Evolutionary conservation across 768 basidiomycete genomes (phyloP).

Genomic region (Leccinum boreale): DNA sequence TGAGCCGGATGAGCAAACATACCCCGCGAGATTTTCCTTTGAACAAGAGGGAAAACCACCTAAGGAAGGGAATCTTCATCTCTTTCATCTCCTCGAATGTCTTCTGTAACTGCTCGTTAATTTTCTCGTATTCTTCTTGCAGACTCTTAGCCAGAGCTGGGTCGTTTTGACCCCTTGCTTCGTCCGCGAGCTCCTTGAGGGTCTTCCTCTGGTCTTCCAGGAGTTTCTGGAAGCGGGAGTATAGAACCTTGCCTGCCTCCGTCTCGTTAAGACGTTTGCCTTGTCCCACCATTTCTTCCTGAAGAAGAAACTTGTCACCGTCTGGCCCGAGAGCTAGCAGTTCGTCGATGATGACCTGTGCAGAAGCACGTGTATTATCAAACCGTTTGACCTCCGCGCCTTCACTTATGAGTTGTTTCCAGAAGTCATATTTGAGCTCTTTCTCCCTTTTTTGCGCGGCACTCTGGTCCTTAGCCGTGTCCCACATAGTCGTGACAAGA

Average conservation of each 20-base stretch:
- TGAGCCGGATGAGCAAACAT: neutral
- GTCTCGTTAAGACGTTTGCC: constrained; percentile 20
- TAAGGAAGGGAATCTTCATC: constrained; percentile 15
- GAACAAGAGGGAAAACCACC: constrained; percentile 10
- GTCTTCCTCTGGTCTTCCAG: constrained; percentile 15
- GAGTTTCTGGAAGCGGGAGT: constrained; percentile 15
- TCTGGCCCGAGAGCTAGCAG: neutral
- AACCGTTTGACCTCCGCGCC: constrained; percentile 5
- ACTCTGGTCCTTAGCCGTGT: constrained; percentile 12
- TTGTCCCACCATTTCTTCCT: constrained; percentile 18
- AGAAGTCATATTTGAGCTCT: constrained; percentile 29
- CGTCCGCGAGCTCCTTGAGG: constrained; percentile 16
- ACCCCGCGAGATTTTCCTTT: constrained; percentile 9
- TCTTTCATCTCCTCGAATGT: constrained; percentile 22
- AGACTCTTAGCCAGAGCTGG: constrained; percentile 9
- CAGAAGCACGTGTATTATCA: neutral
- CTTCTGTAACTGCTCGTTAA: constrained; percentile 5
- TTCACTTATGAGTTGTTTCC: neutral
- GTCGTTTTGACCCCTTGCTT: constrained; percentile 13
- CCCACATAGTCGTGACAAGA: constrained; percentile 41
- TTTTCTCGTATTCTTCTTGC: constrained; percentile 9
- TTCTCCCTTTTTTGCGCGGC: constrained; percentile 14
- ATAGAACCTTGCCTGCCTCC: constrained; percentile 18
- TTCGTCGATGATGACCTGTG: neutral
- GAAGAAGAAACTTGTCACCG: constrained; percentile 8